Conservation (phyloP, 2,329 filamentous ascomycete genomes). For the Triangularia verruculosa region DNA sequence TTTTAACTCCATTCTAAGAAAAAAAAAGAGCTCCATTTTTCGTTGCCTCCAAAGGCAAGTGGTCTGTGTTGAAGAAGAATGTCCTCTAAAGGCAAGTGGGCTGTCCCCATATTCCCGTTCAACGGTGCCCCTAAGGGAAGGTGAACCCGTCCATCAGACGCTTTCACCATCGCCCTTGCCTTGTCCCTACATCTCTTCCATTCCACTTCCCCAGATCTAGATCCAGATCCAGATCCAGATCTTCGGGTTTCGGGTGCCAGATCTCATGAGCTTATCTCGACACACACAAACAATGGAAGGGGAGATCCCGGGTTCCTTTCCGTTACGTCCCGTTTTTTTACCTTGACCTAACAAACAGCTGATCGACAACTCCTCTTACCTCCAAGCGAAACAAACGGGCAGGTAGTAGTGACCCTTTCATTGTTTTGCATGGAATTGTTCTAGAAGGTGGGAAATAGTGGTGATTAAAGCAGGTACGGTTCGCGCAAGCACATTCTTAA, state of each 20-base stretch:
- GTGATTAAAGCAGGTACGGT: background rate
- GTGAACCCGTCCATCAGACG: background rate
- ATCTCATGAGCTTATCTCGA: background rate
- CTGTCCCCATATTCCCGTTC: background rate
- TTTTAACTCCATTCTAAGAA: too few species aligned
- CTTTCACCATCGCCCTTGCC: background rate
- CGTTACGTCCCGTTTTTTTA: background rate
- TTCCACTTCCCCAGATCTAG: background rate
- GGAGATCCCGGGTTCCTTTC: background rate
- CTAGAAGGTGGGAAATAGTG: background rate
- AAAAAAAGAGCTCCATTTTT: background rate
- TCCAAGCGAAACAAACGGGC: background rate
- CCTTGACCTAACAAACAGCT: background rate
- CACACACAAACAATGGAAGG: background rate
- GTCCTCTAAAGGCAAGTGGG: background rate
- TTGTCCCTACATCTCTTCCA: background rate
- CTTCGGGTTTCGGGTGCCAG: background rate
- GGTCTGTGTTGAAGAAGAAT: background rate
- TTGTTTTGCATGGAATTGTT: background rate
- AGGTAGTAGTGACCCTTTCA: background rate
- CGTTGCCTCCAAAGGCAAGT: background rate
- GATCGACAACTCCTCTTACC: background rate
- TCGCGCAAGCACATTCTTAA: background rate
- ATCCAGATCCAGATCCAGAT: background rate
- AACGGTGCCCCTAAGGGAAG: background rate